Conservation (phyloP, 345 rosid species). For the Melaleuca alternifolia region DNA sequence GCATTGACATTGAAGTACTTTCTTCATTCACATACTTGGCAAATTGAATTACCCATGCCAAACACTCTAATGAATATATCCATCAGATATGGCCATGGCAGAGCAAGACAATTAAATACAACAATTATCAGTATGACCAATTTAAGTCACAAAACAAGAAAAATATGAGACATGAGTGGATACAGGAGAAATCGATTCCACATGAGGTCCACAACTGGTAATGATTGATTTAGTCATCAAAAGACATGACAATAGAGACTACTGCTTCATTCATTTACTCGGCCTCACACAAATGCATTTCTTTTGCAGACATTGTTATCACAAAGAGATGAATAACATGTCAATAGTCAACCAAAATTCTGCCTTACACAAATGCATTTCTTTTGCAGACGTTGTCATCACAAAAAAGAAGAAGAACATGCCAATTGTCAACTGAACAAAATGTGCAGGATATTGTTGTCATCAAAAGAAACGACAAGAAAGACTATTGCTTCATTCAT, state of each 20-base stretch:
- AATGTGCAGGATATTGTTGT: too few relatives aligned
- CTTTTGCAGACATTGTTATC: neutral
- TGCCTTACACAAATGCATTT: too few relatives aligned
- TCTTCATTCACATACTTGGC: neutral
- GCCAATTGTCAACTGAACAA: too few relatives aligned
- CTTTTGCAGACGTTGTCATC: too few relatives aligned
- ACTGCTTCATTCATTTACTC: neutral
- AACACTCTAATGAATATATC: neutral
- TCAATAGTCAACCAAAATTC: neutral
- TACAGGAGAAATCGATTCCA: neutral
- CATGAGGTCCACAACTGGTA: neutral
- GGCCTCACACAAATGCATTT: neutral
- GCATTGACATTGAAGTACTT: neutral
- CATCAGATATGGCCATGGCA: neutral
- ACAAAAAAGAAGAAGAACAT: too few relatives aligned
- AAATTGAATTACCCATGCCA: neutral
- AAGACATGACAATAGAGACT: neutral
- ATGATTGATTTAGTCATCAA: neutral
- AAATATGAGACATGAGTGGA: too few relatives aligned
- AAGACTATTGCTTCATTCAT: too few relatives aligned
- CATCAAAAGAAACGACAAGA: too few relatives aligned
- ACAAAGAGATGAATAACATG: neutral
- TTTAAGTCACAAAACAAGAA: neutral
- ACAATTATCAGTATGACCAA: neutral
- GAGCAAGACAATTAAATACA: rapidly evolving